Base-by-base conservation (phyloP, 345 rosid genomes). In the Populus euphratica region DNA sequence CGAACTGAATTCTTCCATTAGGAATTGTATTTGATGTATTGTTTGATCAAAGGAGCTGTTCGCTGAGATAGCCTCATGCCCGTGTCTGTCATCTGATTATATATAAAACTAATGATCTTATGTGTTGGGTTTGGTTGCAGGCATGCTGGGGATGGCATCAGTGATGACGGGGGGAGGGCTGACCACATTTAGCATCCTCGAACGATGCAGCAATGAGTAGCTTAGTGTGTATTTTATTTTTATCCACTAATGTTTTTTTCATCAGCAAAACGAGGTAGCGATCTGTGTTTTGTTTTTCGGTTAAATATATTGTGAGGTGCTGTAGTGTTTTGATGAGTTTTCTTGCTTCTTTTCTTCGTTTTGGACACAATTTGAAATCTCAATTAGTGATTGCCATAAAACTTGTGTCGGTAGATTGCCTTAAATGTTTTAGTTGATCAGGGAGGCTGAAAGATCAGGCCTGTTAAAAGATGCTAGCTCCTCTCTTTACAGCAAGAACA, bases 81-180 rank as follows among this genome's bases (percentile, higher is more conserved):
- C 4, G n/a, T 39, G 29, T 72, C 59, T 47, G 20, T 33, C 31
- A 18, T 33, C 6, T 23, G 63, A 5, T 47, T 5, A 21, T 16
- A 18, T 7, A n/a, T 47, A 41, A 56, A 17, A 5, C 8, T 64
- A 33, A 23, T 78, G 16, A 65, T 49, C 7, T 16, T 38, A 25
- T 52, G 39, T 20, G 23, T 9, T 68, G 74, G 70, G 68, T 78
- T 80, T 81, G 77, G 71, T 73, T 83, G 79, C 89, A 95, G 99
- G 87, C 96, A 84, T 86, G 97, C 85, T 65, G 92, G 95, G 74
- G 99, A 91, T 80, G 91, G 92, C 65, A 81, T 86, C 23, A 85
- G 80, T 8, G 91, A 92, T 21, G 93, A 88, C 35, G 96, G 89
- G 35, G 80, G 90, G 63, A 82, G 88, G 82, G 81, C 23, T 16